Evolutionary conservation across 2,329 filamentous ascomycete species (phyloP).

Genomic region (Lasiodiplodia sp.): DNA sequence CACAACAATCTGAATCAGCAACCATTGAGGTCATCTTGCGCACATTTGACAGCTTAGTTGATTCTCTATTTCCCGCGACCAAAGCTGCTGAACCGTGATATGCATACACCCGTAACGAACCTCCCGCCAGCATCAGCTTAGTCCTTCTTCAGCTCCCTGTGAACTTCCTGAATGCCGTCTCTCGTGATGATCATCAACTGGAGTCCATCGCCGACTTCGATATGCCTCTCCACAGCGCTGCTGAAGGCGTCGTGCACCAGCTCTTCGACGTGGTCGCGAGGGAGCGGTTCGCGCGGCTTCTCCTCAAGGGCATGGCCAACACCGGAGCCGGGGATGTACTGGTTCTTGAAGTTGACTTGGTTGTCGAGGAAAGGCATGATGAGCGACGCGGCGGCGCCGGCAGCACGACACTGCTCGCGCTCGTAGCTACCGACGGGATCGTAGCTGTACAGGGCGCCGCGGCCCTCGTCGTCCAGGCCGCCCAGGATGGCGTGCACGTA

Average conservation of each 20-base stretch:
- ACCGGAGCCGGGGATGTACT: slow-evolving; percentile 88
- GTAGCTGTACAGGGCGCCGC: slow-evolving; percentile 94
- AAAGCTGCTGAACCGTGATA: slow-evolving; percentile 24
- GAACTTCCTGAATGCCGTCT: slow-evolving; percentile 86
- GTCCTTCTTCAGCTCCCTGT: slow-evolving; percentile 77
- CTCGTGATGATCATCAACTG: slow-evolving; percentile 94
- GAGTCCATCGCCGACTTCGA: slow-evolving; percentile 95
- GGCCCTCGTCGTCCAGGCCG: slow-evolving; percentile 92
- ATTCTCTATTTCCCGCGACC: slow-evolving; percentile 23
- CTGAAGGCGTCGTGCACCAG: slow-evolving; percentile 98
- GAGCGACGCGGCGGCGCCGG: slow-evolving; percentile 87
- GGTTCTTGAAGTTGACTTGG: slow-evolving; percentile 99
- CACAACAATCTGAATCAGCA: neutral
- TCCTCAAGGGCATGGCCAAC: slow-evolving; percentile 80
- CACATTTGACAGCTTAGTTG: neutral
- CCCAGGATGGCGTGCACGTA: slow-evolving; percentile 95
- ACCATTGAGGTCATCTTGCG: neutral
- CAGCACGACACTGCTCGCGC: slow-evolving; percentile 92
- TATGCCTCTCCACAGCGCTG: slow-evolving; percentile 96
- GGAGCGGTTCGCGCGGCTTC: slow-evolving; percentile 72
- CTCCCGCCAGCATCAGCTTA: slow-evolving; percentile 32
- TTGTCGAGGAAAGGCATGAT: slow-evolving; percentile 99
- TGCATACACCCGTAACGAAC: slow-evolving; percentile 16
- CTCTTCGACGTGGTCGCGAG: slow-evolving; percentile 77
- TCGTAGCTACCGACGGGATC: slow-evolving; percentile 98